Percentiles rank a stretch among this genome's conserved stretches.
phyloP scores from a whole-genome alignment of 768 basidiomycete species.

The Mycena galopus region DNA sequence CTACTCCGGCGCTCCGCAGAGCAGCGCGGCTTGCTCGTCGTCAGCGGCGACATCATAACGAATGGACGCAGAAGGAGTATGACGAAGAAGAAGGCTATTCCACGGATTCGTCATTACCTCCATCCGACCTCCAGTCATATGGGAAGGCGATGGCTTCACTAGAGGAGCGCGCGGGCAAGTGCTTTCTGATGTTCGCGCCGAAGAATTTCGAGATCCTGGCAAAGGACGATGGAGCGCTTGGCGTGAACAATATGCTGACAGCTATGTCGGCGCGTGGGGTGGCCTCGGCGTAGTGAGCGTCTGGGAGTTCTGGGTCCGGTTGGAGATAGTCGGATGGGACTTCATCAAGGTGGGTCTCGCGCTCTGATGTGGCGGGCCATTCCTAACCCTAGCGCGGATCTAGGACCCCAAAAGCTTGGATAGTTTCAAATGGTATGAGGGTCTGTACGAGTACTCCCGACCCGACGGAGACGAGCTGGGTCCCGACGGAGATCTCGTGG shows the following conservation, averaged over 20 bases:
- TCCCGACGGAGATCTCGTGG: conserved; percentile 88
- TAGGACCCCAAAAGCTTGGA: conserved; percentile 74
- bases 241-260: conserved; percentile 83
- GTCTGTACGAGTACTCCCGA: conserved; percentile 83
- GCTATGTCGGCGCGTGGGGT: conserved; percentile 92
- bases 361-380: conserved; percentile 49
- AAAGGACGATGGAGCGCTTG: conserved; percentile 77
- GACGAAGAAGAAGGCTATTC: conserved; percentile 85
- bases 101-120: conserved; percentile 82
- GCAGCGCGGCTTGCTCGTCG: conserved; percentile 69
- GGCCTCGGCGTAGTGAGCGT: conserved; percentile 88
- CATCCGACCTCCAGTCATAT: conserved; percentile 80
- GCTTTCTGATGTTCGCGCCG: conserved; percentile 84
- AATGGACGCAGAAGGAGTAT: conserved; percentile 28
- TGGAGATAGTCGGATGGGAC: conserved; percentile 91
- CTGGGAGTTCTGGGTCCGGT: conserved; percentile 95
- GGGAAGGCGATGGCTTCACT: conserved; percentile 70
- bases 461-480: conserved; percentile 66
- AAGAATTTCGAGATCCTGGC: conserved; percentile 86
- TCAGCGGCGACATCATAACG: conserved; percentile 51
- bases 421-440: conserved; percentile 86
- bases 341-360: conserved; percentile 72
- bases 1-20: conserved; percentile 64
- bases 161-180: conserved; percentile 64
- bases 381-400: conserved; percentile 3